Conservation (phyloP, 345 rosid species). For the Limnanthes douglasii region DNA sequence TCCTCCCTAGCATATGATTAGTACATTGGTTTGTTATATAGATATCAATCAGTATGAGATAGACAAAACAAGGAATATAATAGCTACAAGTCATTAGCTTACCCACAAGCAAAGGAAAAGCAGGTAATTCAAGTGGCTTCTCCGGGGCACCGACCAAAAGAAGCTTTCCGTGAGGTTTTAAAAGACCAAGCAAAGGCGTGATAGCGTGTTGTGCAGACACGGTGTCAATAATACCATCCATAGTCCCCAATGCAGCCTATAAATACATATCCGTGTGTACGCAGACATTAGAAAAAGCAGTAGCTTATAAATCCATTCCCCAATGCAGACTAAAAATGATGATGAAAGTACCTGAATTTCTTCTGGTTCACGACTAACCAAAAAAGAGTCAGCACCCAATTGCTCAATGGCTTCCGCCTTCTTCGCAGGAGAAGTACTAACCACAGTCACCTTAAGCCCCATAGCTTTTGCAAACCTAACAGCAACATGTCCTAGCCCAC, state of each 20-base stretch:
- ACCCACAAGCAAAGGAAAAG: conserved; percentile 23
- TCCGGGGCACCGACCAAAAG: conserved; percentile 28
- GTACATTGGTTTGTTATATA: too few species aligned
- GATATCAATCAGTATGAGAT: too few species aligned
- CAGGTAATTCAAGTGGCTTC: conserved; percentile 38
- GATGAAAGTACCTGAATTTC: conserved; percentile 44
- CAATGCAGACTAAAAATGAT: too few species aligned
- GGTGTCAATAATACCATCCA: conserved; percentile 42
- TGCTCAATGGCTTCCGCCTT: conserved; percentile 32
- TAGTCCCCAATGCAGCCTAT: conserved; percentile 15
- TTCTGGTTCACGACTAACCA: conserved; percentile 28
- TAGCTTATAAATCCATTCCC: too few species aligned
- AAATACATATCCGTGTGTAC: conserved; percentile 2
- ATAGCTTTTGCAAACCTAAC: conserved; percentile 54
- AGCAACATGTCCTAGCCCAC: conserved; percentile 52
- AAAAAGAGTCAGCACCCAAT: conserved; percentile 41
- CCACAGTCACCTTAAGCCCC: conserved; percentile 52
- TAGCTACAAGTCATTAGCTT: too few species aligned
- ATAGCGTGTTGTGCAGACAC: conserved; percentile 26
- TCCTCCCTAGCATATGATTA: too few species aligned
- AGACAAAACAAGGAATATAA: background rate
- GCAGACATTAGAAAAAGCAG: too few species aligned
- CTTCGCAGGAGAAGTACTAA: conserved; percentile 43
- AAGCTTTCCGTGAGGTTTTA: conserved; percentile 26
- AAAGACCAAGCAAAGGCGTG: conserved; percentile 20